phyloP scores from a whole-genome alignment of 1,284 basidiomycete genomes.

The Irpex lacteus region DNA sequence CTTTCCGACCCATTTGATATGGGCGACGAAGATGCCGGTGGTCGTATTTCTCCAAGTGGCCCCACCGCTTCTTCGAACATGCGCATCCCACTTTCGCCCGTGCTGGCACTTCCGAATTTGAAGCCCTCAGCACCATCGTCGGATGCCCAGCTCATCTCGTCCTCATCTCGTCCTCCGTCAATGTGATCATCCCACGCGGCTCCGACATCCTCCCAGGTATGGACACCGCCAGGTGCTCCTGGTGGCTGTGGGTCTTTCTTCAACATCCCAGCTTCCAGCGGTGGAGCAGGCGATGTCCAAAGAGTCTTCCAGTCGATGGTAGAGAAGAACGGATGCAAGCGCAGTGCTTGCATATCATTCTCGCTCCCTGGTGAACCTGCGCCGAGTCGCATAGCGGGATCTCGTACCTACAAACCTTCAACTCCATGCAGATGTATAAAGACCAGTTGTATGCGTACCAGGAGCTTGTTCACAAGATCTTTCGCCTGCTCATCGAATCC shows the following conservation, averaged over 20 bases:
- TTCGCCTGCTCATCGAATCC: conserved; percentile 68
- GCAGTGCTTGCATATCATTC: conserved; percentile 58
- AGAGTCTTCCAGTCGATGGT: conserved; percentile 68
- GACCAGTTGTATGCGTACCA: conserved; percentile 41
- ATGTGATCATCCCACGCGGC: conserved; percentile 54
- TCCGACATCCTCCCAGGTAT: conserved; percentile 48
- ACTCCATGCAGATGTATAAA: conserved; percentile 5
- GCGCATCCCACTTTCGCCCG: conserved; percentile 5
- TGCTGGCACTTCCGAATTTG: conserved; percentile 17
- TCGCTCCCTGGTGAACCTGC: conserved; percentile 47
- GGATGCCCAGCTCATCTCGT: conserved; percentile 45
- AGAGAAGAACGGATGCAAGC: conserved; percentile 75
- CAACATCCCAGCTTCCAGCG: conserved; percentile 52
- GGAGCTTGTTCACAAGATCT: conserved; percentile 62
- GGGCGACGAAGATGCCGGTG: conserved; percentile 19
- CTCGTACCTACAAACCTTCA: conserved; percentile 48
- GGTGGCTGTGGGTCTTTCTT: conserved; percentile 40
- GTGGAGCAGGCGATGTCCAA: conserved; percentile 69
- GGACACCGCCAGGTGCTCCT: conserved; percentile 24
- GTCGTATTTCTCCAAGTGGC: conserved; percentile 28
- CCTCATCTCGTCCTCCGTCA: conserved; percentile 28
- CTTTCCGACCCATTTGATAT: conserved; percentile 8
- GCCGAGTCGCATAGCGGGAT: conserved; percentile 72
- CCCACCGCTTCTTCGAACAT: conserved; percentile 26
- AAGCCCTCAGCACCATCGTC: conserved; percentile 38